phyloP scores from a whole-genome alignment of 805 yeast genomes.

The Metschnikowia drakensbergensis region DNA sequence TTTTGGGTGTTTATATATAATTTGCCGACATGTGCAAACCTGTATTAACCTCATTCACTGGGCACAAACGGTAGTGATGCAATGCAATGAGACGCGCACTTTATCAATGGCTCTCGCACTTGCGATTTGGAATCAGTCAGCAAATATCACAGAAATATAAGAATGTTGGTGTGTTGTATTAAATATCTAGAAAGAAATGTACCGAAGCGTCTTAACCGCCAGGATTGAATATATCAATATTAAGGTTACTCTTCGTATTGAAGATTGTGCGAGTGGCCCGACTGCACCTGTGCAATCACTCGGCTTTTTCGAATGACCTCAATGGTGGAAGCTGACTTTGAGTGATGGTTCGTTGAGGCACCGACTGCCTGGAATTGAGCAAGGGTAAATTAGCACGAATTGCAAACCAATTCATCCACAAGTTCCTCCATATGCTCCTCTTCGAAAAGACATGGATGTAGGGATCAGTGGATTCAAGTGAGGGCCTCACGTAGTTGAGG shows the following conservation, averaged over 20 bases:
- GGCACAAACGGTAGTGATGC: constrained; percentile 1
- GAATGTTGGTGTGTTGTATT: neutral
- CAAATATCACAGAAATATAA: too few species aligned
- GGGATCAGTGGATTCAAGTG: constrained; percentile 27
- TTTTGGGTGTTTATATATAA: neutral
- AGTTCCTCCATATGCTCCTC: constrained; percentile 22
- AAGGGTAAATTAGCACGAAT: constrained; percentile 22
- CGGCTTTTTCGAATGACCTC: constrained; percentile 7
- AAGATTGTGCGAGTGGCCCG: too few species aligned
- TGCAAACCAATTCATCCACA: constrained; percentile 38
- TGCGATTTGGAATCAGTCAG: too few species aligned
- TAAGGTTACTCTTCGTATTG: too few species aligned
- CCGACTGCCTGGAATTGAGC: constrained; percentile 8
- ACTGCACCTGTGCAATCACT: neutral
- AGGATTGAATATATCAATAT: neutral
- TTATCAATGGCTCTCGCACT: too few species aligned
- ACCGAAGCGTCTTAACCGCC: neutral
- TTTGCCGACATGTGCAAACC: neutral
- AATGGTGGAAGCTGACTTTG: constrained; percentile 8
- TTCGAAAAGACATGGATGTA: constrained; percentile 33
- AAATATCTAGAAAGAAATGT: neutral
- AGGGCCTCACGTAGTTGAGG: constrained; percentile 42
- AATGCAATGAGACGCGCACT: neutral
- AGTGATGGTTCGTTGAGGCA: constrained; percentile 9
- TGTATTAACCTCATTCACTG: neutral